Percentiles rank a stretch among this genome's conserved stretches.
Conservation (phyloP, 371 early-diverging fungal species). For the Phascolomyces articulosus region DNA sequence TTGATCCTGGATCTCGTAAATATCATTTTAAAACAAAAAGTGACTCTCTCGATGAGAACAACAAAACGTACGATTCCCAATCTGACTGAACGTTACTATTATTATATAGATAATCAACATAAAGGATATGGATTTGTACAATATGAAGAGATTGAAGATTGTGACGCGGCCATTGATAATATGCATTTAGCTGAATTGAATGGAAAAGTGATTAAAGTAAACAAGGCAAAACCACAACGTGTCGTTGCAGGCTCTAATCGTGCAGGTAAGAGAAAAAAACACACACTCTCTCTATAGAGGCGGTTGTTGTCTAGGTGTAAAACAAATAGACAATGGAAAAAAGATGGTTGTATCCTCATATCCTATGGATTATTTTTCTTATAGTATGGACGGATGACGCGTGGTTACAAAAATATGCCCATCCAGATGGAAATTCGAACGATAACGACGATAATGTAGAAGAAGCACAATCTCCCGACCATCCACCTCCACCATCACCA, state of each 20-base stretch:
- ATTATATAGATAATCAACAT: constrained; percentile 62
- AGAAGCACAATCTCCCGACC: constrained; percentile 12
- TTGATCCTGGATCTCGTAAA: constrained; percentile 75
- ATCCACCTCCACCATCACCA: constrained; percentile 18
- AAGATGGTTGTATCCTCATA: too few species aligned
- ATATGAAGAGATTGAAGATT: constrained; percentile 86
- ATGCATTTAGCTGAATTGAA: constrained; percentile 90
- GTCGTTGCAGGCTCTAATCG: constrained; percentile 61
- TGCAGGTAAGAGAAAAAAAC: constrained; percentile 25
- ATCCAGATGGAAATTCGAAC: constrained; percentile 6
- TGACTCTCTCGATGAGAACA: too few species aligned
- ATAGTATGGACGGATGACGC: constrained; percentile 79
- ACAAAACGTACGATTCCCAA: too few species aligned
- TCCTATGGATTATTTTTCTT: neutral
- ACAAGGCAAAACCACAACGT: constrained; percentile 76
- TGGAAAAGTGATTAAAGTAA: constrained; percentile 90
- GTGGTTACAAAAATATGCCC: constrained; percentile 69
- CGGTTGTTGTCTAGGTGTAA: too few species aligned
- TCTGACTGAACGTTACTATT: neutral
- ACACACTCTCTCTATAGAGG: too few species aligned
- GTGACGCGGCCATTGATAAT: constrained; percentile 90
- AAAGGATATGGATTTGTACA: constrained; percentile 96
- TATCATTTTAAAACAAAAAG: neutral
- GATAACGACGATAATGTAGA: constrained; percentile 22
- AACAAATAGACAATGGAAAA: too few species aligned